phyloP scores from a whole-genome alignment of 2,329 filamentous ascomycete genomes.

The Penicillium sp. region DNA sequence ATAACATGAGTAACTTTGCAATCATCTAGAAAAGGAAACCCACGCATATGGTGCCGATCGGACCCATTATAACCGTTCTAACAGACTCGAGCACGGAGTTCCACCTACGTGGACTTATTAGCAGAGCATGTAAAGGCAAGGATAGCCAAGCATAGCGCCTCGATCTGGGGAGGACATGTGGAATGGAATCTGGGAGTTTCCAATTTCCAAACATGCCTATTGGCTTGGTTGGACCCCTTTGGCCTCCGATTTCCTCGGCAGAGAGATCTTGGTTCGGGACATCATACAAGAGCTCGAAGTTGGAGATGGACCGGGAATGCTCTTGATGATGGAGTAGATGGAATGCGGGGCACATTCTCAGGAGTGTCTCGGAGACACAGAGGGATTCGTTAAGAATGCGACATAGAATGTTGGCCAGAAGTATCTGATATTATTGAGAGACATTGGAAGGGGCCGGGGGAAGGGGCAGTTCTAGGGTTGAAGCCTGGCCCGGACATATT shows the following conservation, averaged over 20 bases:
- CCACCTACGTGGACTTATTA: neutral
- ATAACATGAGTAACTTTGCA: conserved; percentile 7
- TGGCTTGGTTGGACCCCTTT: neutral
- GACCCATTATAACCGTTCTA: conserved; percentile 14
- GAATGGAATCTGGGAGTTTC: conserved; percentile 14
- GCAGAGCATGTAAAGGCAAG: conserved; percentile 10
- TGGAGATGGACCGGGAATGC: conserved; percentile 9
- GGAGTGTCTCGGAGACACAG: conserved; percentile 3
- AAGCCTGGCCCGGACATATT: neutral
- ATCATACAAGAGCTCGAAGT: neutral
- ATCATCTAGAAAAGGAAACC: neutral
- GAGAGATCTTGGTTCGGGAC: neutral
- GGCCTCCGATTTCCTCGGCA: neutral
- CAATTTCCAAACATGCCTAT: neutral
- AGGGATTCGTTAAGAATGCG: neutral
- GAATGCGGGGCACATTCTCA: conserved; percentile 20
- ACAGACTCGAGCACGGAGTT: neutral
- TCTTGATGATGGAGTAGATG: conserved; percentile 2
- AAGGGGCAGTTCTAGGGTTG: neutral
- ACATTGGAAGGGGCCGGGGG: neutral
- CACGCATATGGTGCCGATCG: conserved; percentile 15
- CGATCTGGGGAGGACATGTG: conserved; percentile 11
- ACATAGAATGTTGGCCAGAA: neutral
- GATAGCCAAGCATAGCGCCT: conserved; percentile 13
- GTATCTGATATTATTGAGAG: conserved; percentile 5